These are phyloP conservation scores for Hypoxylon rubiginosum DNA, from an alignment of 2,329 filamentous ascomycete species.

Conservation along the genomic window DNA sequence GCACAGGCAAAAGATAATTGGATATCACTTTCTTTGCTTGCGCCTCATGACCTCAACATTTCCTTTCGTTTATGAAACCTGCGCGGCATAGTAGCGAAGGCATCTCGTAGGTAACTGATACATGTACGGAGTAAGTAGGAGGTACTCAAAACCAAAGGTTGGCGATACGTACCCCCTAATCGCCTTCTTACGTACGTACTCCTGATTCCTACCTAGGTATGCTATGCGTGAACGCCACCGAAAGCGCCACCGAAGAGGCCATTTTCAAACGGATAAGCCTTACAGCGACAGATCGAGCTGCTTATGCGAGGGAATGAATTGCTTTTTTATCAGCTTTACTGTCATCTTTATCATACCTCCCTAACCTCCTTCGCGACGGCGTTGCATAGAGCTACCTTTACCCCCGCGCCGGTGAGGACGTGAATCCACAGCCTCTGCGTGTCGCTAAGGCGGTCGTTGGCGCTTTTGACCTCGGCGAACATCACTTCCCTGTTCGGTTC, in stretches of 20 bases:
- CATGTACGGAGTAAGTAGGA: conserved; percentile 10
- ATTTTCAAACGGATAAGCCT: conserved; percentile 3
- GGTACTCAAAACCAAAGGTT: conserved; percentile 16
- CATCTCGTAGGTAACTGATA: not conserved
- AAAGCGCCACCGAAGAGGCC: conserved; percentile 20
- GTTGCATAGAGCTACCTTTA: conserved; percentile 85
- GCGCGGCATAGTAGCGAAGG: not conserved
- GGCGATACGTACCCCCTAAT: conserved; percentile 1
- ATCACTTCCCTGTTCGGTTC: conserved; percentile 69
- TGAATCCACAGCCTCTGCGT: conserved; percentile 98
- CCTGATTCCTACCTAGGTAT: conserved; percentile 11
- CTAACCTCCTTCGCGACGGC: conserved; percentile 68
- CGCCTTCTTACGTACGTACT: conserved; percentile 8
- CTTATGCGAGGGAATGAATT: conserved; percentile 5
- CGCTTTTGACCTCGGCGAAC: conserved; percentile 85
- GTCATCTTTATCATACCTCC: conserved; percentile 48
- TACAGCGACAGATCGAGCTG: not conserved
- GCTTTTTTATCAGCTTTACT: conserved; percentile 2
- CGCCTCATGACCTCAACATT: not conserved
- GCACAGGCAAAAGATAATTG: not conserved
- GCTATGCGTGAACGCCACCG: conserved; percentile 32
- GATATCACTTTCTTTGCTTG: not conserved
- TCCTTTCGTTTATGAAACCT: not conserved
- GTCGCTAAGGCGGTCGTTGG: conserved; percentile 94
- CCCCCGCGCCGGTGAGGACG: conserved; percentile 85